Conservation (phyloP, 768 basidiomycete genomes). For the Cystofilobasidium bisporidii region DNA sequence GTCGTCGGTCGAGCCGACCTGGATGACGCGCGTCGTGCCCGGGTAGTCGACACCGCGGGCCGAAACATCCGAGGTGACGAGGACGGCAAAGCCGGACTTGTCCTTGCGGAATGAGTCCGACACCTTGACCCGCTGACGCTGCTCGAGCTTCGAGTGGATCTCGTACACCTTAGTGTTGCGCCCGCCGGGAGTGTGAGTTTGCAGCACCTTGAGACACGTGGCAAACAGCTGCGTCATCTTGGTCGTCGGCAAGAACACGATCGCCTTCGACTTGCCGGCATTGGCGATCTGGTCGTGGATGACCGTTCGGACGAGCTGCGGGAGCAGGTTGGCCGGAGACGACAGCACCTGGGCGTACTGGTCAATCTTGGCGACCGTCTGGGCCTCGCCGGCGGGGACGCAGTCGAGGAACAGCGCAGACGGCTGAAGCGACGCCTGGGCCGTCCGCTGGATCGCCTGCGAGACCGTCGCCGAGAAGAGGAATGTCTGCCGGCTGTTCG, state of each 20-base stretch:
- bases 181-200: slow-evolving; percentile 39
- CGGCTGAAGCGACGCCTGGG: slow-evolving; percentile 50
- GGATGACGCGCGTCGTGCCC: slow-evolving; percentile 77
- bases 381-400: slow-evolving; percentile 50
- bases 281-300: slow-evolving; percentile 76
- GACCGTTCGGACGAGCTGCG: slow-evolving; percentile 67
- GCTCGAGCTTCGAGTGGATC: slow-evolving; percentile 67
- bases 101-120: slow-evolving; percentile 56
- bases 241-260: slow-evolving; percentile 77
- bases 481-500: slow-evolving; percentile 71
- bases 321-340: slow-evolving; percentile 56
- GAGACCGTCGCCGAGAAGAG: slow-evolving; percentile 85
- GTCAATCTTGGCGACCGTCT: slow-evolving; percentile 60
- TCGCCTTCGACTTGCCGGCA: slow-evolving; percentile 57
- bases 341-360: slow-evolving; percentile 74
- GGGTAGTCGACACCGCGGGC: slow-evolving; percentile 86
- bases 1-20: slow-evolving; percentile 66
- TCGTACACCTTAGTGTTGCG: slow-evolving; percentile 54
- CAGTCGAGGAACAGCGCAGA: slow-evolving; percentile 67
- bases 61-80: slow-evolving; percentile 79
- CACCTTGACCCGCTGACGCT: slow-evolving; percentile 50
- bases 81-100: slow-evolving; percentile 49
- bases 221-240: slow-evolving; percentile 71
- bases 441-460: slow-evolving; percentile 59
- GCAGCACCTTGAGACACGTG: slow-evolving; percentile 51